Evolutionary conservation across 371 early-diverging fungal species (phyloP).

Genomic region (Batkoa obscura): DNA sequence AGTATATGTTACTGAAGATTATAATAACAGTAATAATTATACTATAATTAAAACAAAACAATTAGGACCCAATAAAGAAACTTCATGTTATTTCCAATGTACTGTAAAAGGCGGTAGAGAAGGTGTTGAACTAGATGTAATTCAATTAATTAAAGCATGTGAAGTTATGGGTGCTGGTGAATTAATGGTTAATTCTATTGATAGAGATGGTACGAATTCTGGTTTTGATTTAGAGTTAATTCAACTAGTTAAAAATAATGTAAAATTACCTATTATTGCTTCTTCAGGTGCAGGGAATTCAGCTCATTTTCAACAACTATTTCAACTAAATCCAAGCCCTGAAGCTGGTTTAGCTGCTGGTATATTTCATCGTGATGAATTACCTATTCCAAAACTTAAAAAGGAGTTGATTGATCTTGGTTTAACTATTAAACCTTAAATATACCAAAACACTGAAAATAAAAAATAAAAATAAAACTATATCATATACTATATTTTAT

Average conservation of each 20-base stretch:
- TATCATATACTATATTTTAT: too few species aligned
- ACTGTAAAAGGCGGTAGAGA: slow-evolving; percentile 94
- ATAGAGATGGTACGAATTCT: slow-evolving; percentile 90
- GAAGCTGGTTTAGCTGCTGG: slow-evolving; percentile 96
- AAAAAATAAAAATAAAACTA: too few species aligned
- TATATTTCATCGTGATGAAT: slow-evolving; percentile 88
- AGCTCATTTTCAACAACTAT: slow-evolving; percentile 73
- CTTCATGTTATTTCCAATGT: slow-evolving; percentile 95
- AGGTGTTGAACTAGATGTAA: slow-evolving; percentile 81
- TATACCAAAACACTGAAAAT: slow-evolving; percentile 1
- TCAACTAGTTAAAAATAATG: slow-evolving; percentile 43
- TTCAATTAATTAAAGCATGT: slow-evolving; percentile 70
- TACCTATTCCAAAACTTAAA: slow-evolving; percentile 75
- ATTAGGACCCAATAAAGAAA: slow-evolving; percentile 78
- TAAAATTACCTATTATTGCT: slow-evolving; percentile 89
- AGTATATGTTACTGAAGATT: slow-evolving; percentile 51
- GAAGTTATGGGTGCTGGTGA: slow-evolving; percentile 90
- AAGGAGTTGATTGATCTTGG: slow-evolving; percentile 24
- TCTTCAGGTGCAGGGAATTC: slow-evolving; percentile 79
- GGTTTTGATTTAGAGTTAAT: slow-evolving; percentile 85
- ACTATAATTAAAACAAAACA: slow-evolving; percentile 41
- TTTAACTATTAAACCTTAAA: slow-evolving; percentile 10
- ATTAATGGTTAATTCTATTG: slow-evolving; percentile 89
- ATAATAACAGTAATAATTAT: slow-evolving; percentile 19
- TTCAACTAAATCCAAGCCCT: slow-evolving; percentile 48